phyloP scores from a whole-genome alignment of 257 asterid genomes.

The Ajuga chamaepitys region DNA sequence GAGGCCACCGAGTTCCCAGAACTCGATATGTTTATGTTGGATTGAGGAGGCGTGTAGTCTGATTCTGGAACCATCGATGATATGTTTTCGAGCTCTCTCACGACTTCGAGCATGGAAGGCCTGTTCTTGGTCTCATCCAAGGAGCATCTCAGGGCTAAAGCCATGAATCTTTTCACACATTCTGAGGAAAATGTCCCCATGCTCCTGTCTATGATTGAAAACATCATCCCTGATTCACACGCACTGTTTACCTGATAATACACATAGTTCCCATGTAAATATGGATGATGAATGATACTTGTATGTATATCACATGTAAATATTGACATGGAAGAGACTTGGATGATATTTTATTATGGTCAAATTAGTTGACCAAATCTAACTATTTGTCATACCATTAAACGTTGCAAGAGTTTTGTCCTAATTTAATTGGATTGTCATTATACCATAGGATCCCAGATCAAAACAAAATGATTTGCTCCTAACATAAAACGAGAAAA shows the following conservation, averaged over 20 bases:
- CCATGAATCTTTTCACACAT: constrained; percentile 49
- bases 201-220: constrained; percentile 56
- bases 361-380: no score
- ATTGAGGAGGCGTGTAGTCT: constrained; percentile 6
- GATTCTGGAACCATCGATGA: constrained; percentile 37
- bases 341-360: no score
- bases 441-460: no score
- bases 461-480: no score
- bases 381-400: no score
- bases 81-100: constrained; percentile 64
- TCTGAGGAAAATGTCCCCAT: constrained; percentile 71
- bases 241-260: constrained; percentile 50
- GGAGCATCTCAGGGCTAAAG: constrained; percentile 63
- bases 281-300: neutral
- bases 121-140: constrained; percentile 59
- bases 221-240: constrained; percentile 54
- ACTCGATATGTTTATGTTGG: constrained; percentile 6
- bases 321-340: no score
- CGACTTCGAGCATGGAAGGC: constrained; percentile 71
- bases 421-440: no score
- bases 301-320: no score
- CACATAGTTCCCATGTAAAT: neutral
- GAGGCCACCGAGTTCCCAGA: constrained; percentile 31
- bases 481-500: no score
- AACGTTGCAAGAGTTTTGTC: no score